These are phyloP conservation scores for Sorghum bicolor DNA, from an alignment of 176 grass and related monocot species.

Conservation along the genomic window Sorghum_bicolor_NCBIv3 NC_012874.2:71592501-71593000, in stretches of 20 bases:
- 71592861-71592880: not conserved
- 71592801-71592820: not conserved
- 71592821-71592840: not conserved
- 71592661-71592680: not conserved
- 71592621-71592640: not conserved
- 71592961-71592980: no score
- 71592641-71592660: not conserved
- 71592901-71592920: not conserved
- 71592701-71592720: not conserved
- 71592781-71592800: not conserved
- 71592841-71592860: not conserved
- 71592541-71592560: not conserved
- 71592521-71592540: not conserved
- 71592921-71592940: no score
- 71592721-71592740: not conserved
- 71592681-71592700: not conserved
- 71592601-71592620: not conserved
- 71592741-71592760: not conserved
- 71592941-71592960: no score
- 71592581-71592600: not conserved
- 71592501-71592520: not conserved
- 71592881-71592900: not conserved
- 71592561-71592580: not conserved
- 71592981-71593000: no score
- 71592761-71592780: not conserved